Conservation (phyloP, 2,329 filamentous ascomycete genomes). For the Lasiodiplodia gonubiensis region DNA sequence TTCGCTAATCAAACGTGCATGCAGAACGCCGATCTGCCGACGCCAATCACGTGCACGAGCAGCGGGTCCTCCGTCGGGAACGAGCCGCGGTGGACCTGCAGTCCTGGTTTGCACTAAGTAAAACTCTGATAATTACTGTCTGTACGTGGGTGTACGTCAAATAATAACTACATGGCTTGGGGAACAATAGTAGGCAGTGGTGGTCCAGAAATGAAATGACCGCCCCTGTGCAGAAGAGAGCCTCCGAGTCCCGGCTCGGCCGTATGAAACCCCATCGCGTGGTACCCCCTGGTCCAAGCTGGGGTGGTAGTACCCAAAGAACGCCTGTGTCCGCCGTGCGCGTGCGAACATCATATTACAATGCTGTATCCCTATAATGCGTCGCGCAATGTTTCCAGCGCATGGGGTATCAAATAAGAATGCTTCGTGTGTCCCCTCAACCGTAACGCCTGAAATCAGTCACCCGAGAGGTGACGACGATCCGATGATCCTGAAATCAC, state of each 20-base stretch:
- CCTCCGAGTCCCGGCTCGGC: conserved; percentile 14
- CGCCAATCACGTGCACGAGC: conserved; percentile 13
- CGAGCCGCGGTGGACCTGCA: neutral
- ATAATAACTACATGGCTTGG: conserved; percentile 1
- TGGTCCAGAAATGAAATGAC: conserved; percentile 3
- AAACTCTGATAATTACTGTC: conserved; percentile 4
- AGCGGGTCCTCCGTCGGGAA: neutral
- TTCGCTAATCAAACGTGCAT: conserved; percentile 19
- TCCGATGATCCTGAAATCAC: conserved; percentile 24
- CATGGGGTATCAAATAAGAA: conserved; percentile 28
- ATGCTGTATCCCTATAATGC: conserved; percentile 25
- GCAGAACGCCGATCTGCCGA: conserved; percentile 21
- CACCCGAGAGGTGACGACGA: conserved; percentile 7
- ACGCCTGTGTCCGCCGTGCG: conserved; percentile 22
- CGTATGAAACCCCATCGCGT: conserved; percentile 12
- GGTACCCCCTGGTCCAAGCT: conserved; percentile 18
- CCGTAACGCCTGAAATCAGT: conserved; percentile 24
- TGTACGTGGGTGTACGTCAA: neutral
- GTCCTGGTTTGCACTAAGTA: neutral
- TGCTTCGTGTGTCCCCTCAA: conserved; percentile 24
- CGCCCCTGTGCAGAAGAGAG: conserved; percentile 19
- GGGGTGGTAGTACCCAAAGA: conserved; percentile 21
- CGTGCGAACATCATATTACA: conserved; percentile 25
- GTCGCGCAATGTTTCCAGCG: conserved; percentile 26
- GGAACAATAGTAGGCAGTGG: neutral